phyloP scores from a whole-genome alignment of 2,329 filamentous ascomycete species.

The Celoporthe dispersa region DNA sequence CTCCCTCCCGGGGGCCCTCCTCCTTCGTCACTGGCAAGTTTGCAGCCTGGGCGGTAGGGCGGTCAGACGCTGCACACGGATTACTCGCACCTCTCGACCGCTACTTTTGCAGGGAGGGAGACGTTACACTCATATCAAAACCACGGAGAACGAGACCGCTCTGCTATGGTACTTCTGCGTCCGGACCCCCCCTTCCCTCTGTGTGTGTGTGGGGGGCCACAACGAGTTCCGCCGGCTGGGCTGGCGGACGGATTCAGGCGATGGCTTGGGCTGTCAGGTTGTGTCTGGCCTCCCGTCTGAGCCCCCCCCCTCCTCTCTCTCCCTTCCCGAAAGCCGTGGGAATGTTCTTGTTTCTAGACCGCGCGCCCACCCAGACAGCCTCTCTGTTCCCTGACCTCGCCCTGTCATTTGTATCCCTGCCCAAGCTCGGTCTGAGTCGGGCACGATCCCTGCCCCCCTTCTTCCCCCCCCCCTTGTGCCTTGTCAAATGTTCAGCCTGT shows the following conservation, averaged over 20 bases:
- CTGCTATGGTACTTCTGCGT: conserved; percentile 10
- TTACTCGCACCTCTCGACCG: conserved; percentile 18
- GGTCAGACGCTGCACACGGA: conserved; percentile 21
- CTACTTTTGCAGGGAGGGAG: conserved; percentile 7
- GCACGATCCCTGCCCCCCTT: conserved; percentile 19
- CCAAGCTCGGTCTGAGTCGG: conserved; percentile 11
- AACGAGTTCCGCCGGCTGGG: background rate
- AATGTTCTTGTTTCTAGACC: conserved; percentile 15
- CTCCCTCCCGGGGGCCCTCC: no score
- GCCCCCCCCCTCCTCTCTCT: background rate
- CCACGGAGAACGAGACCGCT: background rate
- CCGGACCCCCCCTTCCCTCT: conserved; percentile 6
- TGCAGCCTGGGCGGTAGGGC: conserved; percentile 11
- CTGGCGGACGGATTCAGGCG: background rate
- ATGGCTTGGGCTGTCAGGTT: background rate
- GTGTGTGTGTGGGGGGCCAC: background rate
- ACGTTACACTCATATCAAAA: conserved; percentile 8
- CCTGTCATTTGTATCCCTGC: conserved; percentile 14
- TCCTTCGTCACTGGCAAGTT: no score
- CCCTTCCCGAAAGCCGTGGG: conserved; percentile 26
- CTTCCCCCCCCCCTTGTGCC: conserved; percentile 6
- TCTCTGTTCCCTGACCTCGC: conserved; percentile 4
- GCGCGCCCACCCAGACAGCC: no score
- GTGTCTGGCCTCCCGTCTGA: conserved; percentile 8
- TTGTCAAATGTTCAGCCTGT: conserved; percentile 18